Conservation (phyloP, 1,284 basidiomycete genomes). For the Tylopilus sp. region DNA sequence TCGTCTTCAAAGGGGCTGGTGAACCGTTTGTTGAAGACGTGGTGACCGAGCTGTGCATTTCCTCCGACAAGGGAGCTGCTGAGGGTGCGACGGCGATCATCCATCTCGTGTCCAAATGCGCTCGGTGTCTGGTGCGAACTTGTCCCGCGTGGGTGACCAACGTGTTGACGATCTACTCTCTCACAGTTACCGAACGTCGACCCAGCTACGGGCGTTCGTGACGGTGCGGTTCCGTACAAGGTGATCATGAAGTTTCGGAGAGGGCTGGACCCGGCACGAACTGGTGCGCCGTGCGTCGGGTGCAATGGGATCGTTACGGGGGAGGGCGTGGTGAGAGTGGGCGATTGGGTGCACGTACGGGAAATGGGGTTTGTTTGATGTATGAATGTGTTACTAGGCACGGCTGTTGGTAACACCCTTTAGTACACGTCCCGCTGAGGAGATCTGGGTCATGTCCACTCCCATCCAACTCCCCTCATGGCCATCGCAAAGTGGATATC, state of each 20-base stretch:
- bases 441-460: slow-evolving; percentile 19
- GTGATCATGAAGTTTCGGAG: slow-evolving; percentile 63
- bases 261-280: slow-evolving; percentile 46
- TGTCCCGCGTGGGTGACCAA: not conserved
- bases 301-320: slow-evolving; percentile 51
- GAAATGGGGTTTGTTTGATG: slow-evolving; percentile 36
- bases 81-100: slow-evolving; percentile 37
- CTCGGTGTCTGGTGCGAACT: slow-evolving; percentile 61
- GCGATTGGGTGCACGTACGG: slow-evolving; percentile 51
- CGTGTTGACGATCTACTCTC: not conserved
- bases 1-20: slow-evolving; percentile 55
- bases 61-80: slow-evolving; percentile 25
- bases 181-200: slow-evolving; percentile 68
- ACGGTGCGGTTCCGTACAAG: slow-evolving; percentile 69
- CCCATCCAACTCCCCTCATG: slow-evolving; percentile 11
- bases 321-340: slow-evolving; percentile 51
- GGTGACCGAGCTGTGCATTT: slow-evolving; percentile 49
- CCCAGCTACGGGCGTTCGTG: slow-evolving; percentile 57
- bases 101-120: slow-evolving; percentile 60
- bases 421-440: no score
- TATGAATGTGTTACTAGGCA: no score
- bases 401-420: no score
- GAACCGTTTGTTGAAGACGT: slow-evolving; percentile 48
- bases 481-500: slow-evolving; percentile 36
- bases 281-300: slow-evolving; percentile 56